These are phyloP conservation scores for Paecilomyces dactylethromorphus DNA, from an alignment of 2,329 filamentous ascomycete genomes.

Conservation along the genomic window DNA sequence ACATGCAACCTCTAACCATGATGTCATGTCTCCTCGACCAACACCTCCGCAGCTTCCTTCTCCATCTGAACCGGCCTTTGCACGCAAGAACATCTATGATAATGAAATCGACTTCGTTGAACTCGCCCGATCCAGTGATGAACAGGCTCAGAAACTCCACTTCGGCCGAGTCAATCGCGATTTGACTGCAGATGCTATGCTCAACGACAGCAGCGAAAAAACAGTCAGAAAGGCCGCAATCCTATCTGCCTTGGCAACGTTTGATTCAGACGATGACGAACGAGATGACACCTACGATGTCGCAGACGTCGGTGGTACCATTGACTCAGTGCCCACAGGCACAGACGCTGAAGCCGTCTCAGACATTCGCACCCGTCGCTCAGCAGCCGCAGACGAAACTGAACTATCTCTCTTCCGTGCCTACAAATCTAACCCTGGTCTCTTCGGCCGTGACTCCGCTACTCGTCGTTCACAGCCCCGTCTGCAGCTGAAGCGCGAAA, in stretches of 20 bases:
- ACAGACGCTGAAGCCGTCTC: conserved; percentile 48
- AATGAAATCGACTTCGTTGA: conserved; percentile 73
- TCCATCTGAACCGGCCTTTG: conserved; percentile 36
- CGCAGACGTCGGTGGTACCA: conserved; percentile 81
- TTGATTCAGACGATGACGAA: conserved; percentile 93
- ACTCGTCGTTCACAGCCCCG: conserved; percentile 62
- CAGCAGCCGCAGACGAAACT: conserved; percentile 32
- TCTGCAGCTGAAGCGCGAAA: conserved; percentile 61
- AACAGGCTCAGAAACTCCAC: conserved; percentile 50
- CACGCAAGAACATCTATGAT: conserved; percentile 69
- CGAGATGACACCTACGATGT: conserved; percentile 94
- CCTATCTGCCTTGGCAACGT: conserved; percentile 76
- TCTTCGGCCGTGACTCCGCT: conserved; percentile 66
- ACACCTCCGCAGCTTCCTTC: conserved; percentile 24
- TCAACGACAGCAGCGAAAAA: conserved; percentile 54
- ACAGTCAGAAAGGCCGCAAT: conserved; percentile 78
- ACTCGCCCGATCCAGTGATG: conserved; percentile 57
- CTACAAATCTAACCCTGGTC: conserved; percentile 57
- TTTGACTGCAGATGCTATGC: conserved; percentile 64
- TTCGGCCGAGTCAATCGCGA: conserved; percentile 63
- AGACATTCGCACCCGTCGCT: conserved; percentile 39
- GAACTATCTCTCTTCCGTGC: conserved; percentile 70
- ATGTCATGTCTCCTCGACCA: conserved; percentile 49
- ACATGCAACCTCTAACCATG: conserved; percentile 49
- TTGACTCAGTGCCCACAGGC: conserved; percentile 54